These are phyloP conservation scores for Suillus cothurnatus DNA, from an alignment of 768 basidiomycete genomes.

Conservation along the genomic window DNA sequence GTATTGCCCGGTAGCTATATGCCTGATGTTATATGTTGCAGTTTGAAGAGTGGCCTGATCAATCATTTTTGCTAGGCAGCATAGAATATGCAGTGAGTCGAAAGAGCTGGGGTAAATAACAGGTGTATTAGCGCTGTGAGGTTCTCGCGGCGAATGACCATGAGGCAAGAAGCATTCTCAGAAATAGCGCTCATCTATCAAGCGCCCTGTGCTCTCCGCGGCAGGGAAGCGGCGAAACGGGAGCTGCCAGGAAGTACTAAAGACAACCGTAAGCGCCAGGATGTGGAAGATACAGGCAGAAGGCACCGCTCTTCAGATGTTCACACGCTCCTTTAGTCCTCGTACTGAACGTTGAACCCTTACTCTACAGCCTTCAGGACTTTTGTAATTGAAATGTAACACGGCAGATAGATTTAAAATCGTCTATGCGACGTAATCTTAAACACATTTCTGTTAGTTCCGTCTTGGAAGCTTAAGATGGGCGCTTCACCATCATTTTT, in stretches of 20 bases:
- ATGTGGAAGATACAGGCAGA: background rate
- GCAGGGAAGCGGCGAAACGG: background rate
- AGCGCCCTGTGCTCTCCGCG: background rate
- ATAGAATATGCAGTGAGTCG: background rate
- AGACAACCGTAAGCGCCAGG: background rate
- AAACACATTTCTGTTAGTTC: background rate
- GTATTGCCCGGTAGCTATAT: constrained; percentile 4
- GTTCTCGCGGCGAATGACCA: background rate
- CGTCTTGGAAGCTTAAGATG: background rate
- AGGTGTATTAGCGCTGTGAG: background rate
- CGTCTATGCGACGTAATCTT: background rate
- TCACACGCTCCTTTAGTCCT: background rate
- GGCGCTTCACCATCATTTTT: background rate
- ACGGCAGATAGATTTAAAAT: background rate
- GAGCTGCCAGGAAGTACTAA: background rate
- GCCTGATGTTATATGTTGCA: constrained; percentile 2
- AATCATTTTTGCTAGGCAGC: background rate
- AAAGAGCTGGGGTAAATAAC: background rate
- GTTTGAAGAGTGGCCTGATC: constrained; percentile 1
- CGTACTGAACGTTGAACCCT: too few relatives aligned
- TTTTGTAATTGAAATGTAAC: too few relatives aligned
- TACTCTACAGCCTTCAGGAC: too few relatives aligned
- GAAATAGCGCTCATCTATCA: background rate
- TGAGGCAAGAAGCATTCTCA: background rate
- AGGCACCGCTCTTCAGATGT: background rate